These are phyloP conservation scores for Solanum lycopersicoides DNA, from an alignment of 257 asterid species.

Conservation along the genomic window DNA sequence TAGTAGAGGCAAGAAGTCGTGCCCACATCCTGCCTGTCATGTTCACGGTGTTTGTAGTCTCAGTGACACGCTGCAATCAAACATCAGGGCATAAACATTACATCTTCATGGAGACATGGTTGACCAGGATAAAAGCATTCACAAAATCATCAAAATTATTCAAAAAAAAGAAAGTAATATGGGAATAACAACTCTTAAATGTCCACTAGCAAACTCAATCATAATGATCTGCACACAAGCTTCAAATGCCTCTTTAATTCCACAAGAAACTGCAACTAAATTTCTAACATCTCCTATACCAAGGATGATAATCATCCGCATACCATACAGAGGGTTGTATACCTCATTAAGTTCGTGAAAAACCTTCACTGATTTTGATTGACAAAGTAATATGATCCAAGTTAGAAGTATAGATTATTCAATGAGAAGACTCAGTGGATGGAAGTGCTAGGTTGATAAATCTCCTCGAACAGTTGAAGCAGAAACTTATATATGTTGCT, in stretches of 20 bases:
- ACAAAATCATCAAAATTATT: neutral
- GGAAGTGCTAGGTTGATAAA: neutral
- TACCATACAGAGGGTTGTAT: neutral
- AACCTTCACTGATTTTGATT: neutral
- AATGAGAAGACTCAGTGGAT: neutral
- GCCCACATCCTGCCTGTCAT: conserved; percentile 95
- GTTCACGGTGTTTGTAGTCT: conserved; percentile 51
- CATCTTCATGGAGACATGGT: neutral
- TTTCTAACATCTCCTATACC: neutral
- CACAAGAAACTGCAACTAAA: neutral
- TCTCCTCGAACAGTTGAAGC: neutral
- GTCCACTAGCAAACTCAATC: neutral
- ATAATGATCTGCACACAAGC: neutral
- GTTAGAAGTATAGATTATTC: neutral
- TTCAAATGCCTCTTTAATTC: neutral
- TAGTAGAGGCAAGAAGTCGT: conserved; percentile 86
- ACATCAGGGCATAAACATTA: neutral
- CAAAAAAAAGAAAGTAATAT: neutral
- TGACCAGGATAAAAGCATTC: neutral
- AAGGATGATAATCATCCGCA: neutral
- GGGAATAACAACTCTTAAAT: neutral
- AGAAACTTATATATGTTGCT: neutral
- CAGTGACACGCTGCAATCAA: conserved; percentile 72
- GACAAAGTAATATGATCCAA: neutral
- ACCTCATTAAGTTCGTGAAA: neutral